Evolutionary conservation across 73 alveolate species (phyloP).

Genomic region (Paramecium sonneborni): DNA sequence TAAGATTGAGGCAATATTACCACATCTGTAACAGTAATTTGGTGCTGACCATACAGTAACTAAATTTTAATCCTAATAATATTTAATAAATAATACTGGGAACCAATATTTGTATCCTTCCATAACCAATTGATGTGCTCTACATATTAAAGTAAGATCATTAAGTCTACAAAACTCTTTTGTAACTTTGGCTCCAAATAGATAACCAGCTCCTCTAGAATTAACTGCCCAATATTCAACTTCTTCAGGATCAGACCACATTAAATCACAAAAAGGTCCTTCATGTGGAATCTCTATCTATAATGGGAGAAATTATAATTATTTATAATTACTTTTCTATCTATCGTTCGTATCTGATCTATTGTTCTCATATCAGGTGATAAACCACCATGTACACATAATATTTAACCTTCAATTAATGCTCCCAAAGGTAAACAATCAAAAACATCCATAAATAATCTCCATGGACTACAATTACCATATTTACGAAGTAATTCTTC

Average conservation of each 20-base stretch:
- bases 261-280: slow-evolving; percentile 87
- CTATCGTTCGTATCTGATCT: slow-evolving; percentile 82
- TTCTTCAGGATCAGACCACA: slow-evolving; percentile 95
- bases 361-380: slow-evolving; percentile 87
- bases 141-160: slow-evolving; percentile 80
- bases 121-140: slow-evolving; percentile 85
- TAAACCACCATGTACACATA: slow-evolving; percentile 96
- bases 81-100: slow-evolving; percentile 72
- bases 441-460: slow-evolving; percentile 79
- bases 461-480: slow-evolving; percentile 89
- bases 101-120: slow-evolving; percentile 90
- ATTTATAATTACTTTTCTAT: slow-evolving; percentile 62
- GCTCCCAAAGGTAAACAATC: slow-evolving; percentile 82
- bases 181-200: slow-evolving; percentile 77
- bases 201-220: slow-evolving; percentile 69
- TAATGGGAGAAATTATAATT: background rate
- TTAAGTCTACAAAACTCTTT: slow-evolving; percentile 80
- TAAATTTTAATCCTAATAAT: slow-evolving; percentile 77
- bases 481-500: slow-evolving; percentile 85
- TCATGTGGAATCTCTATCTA: slow-evolving; percentile 84
- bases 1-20: slow-evolving; percentile 89
- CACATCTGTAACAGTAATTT: slow-evolving; percentile 96
- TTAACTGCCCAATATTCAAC: slow-evolving; percentile 84
- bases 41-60: slow-evolving; percentile 98
- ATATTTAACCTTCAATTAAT: slow-evolving; percentile 83